Conservation (phyloP, 257 asterid genomes). For the Craterostigma plantagineum region DNA sequence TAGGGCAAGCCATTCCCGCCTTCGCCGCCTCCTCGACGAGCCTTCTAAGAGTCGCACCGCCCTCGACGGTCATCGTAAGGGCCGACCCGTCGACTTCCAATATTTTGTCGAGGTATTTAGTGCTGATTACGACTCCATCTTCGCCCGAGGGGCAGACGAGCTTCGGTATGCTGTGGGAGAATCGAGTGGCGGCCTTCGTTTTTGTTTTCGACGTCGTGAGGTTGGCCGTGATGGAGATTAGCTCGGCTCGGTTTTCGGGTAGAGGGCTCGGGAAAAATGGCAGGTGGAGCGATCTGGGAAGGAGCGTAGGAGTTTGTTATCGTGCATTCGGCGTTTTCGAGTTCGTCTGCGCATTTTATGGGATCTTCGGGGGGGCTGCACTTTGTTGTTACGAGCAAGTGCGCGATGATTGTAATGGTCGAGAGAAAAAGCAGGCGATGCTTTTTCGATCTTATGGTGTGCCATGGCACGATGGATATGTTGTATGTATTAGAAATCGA, state of each 20-base stretch:
- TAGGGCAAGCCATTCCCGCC: slow-evolving; percentile 34
- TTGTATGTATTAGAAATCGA: no score
- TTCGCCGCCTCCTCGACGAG: slow-evolving; percentile 25
- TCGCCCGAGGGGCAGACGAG: slow-evolving; percentile 38
- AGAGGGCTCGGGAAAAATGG: slow-evolving; percentile 26
- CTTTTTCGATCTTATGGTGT: no score
- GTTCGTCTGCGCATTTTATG: slow-evolving; percentile 14
- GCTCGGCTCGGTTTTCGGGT: slow-evolving; percentile 31
- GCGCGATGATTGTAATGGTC: no score
- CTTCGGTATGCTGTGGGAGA: slow-evolving; percentile 52
- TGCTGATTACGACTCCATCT: neutral
- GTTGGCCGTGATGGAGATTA: slow-evolving; percentile 25
- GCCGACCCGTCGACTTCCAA: slow-evolving; percentile 10
- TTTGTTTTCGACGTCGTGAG: slow-evolving; percentile 17
- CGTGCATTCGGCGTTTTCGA: slow-evolving; percentile 25
- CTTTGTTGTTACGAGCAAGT: slow-evolving; percentile 5
- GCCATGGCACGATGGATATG: no score
- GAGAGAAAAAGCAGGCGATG: no score
- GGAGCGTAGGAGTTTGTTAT: slow-evolving; percentile 40
- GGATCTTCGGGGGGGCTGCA: slow-evolving; percentile 44
- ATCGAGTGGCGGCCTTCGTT: slow-evolving; percentile 32
- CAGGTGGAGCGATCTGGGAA: slow-evolving; percentile 42
- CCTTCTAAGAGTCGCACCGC: slow-evolving; percentile 38
- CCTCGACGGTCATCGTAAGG: slow-evolving; percentile 39
- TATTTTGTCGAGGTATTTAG: slow-evolving; percentile 15